Conservation (phyloP, 306 rosid species). For the Betula pendula region DNA sequence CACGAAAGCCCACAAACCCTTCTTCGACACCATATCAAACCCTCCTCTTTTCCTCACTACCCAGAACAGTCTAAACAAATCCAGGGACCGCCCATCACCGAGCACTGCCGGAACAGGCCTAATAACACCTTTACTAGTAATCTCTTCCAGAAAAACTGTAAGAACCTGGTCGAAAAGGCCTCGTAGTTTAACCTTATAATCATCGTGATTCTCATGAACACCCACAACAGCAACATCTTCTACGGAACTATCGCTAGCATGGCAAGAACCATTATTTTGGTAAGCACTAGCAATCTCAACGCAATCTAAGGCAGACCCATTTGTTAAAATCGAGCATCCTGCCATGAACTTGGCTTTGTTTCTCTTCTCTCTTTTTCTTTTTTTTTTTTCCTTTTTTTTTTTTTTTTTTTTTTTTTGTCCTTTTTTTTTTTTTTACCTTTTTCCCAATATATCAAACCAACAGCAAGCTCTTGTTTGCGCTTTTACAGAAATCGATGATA, state of each 20-base stretch:
- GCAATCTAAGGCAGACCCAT: conserved; percentile 54
- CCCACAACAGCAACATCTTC: conserved; percentile 19
- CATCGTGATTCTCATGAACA: conserved; percentile 25
- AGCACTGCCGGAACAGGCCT: conserved; percentile 67
- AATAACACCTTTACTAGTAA: conserved; percentile 35
- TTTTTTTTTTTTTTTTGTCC: not conserved
- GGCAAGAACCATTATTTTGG: conserved; percentile 33
- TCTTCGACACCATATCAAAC: conserved; percentile 49
- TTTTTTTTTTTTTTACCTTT: not conserved
- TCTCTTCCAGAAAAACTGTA: conserved; percentile 48
- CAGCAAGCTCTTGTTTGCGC: conserved; percentile 5
- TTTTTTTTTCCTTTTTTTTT: not conserved
- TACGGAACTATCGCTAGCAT: conserved; percentile 8
- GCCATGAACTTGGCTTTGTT: conserved; percentile 61
- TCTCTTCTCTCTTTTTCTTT: not conserved
- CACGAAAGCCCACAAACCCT: conserved; percentile 65
- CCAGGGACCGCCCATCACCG: conserved; percentile 51
- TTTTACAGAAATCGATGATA: conserved; percentile 20
- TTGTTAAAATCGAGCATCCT: conserved; percentile 50
- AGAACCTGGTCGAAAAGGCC: conserved; percentile 53
- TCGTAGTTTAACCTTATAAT: conserved; percentile 36
- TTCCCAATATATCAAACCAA: not conserved
- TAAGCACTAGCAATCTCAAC: conserved; percentile 33
- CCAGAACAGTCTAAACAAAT: conserved; percentile 60
- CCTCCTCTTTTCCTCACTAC: conserved; percentile 75